Conservation (phyloP, 176 grass and related monocot species). For the Cenchrus americanus region DNA sequence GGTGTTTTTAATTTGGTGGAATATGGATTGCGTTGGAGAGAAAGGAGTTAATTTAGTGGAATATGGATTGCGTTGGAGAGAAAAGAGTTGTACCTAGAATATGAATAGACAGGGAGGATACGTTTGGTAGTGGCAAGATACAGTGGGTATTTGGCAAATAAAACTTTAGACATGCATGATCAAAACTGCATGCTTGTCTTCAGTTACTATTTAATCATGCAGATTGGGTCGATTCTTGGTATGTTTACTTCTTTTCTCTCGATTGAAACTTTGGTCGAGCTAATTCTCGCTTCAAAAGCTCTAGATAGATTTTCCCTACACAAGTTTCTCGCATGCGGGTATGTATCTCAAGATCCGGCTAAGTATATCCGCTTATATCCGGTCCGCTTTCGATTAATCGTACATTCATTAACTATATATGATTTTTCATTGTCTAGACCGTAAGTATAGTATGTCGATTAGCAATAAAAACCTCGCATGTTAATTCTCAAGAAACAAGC, state of each 20-base stretch:
- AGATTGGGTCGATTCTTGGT: neutral
- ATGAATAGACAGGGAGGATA: no score
- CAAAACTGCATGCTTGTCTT: neutral
- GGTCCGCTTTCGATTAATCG: no score
- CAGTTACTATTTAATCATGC: neutral
- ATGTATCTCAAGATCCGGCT: neutral
- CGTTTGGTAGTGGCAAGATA: no score
- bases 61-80: no score
- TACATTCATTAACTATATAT: neutral
- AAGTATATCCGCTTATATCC: no score
- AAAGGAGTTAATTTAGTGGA: no score
- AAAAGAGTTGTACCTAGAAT: neutral
- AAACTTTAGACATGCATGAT: neutral
- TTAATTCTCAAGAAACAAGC: neutral
- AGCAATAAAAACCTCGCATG: neutral
- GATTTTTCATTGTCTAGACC: neutral
- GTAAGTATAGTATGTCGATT: neutral
- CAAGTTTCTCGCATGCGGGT: conserved; percentile 1
- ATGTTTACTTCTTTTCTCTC: conserved; percentile 8
- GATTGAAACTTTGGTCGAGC: no score
- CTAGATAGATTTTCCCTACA: neutral
- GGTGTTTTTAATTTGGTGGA: neutral
- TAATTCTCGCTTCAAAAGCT: no score
- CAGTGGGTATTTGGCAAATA: neutral
- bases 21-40: neutral